Base-by-base conservation (phyloP, 2,329 filamentous ascomycete genomes). In the Clonostachys sp. region DNA sequence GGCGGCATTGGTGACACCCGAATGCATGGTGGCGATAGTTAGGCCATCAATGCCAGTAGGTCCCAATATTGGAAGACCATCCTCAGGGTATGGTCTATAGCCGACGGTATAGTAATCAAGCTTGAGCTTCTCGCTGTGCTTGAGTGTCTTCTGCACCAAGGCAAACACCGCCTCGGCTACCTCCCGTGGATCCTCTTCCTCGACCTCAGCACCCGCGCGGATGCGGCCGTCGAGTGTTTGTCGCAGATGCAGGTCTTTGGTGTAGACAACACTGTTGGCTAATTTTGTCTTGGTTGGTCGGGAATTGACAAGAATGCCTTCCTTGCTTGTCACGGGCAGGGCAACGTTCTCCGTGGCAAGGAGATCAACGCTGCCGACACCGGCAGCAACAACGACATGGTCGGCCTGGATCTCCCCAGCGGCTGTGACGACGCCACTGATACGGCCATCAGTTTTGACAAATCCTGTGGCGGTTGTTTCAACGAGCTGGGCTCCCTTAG, bases 301-400 rank as follows among this genome's bases (percentile, higher is more conserved):
- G 1, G 59, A 54, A 54, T 63, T 58, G 41, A 61, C 54, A n/a
- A 64, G 56, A 20, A 64, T 40, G 10, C 61, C 61, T 2, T 55
- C 48, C 10, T 54, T 51, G 30, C 50, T 51, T 9, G 44, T 38
- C 17, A 63, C 48, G 0, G 61, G 60, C 20, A 63, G 43, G 2
- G 42, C 48, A 43, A 63, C 48, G 44, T 53, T 55, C 30, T 54
- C 55, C 1, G 53, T 16, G 2, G 56, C 60, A 12, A 53, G 50
- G 7, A 64, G 55, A 8, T 51, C 36, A 13, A 60, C 57, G 14
- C 55, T 57, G 18, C 57, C 59, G 6, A 62, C 35, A 14, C 61
- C 61, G 14, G 57, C 61, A 6, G 61, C 61, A 5, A 63, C 45
- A 8, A 64, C 56, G 41, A 63, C 59, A 24, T 63, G 61, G 45